Conservation (phyloP, 495 filamentous ascomycete species). For the Articulospora tetracladia region DNA sequence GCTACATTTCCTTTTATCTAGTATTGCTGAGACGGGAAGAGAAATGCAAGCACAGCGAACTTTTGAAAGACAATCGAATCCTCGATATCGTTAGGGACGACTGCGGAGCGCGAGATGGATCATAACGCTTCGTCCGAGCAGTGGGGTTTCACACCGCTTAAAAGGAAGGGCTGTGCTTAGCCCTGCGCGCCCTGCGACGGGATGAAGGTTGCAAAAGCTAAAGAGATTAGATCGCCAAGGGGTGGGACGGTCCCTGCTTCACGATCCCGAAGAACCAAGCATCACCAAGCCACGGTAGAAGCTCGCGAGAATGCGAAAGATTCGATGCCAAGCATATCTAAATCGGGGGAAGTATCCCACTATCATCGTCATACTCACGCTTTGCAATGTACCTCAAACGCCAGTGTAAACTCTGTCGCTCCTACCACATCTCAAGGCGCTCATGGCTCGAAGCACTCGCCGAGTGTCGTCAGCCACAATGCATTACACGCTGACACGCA, state of each 20-base stretch:
- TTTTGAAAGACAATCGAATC: too few species aligned
- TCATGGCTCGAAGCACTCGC: background rate
- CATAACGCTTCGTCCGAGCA: too few species aligned
- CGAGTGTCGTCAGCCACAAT: too few species aligned
- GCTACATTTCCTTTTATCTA: too few species aligned
- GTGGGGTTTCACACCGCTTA: background rate
- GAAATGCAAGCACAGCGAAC: too few species aligned
- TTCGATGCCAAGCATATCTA: constrained; percentile 1
- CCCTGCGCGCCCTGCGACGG: background rate
- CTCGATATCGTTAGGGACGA: too few species aligned
- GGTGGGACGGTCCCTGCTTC: background rate
- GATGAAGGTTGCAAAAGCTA: background rate
- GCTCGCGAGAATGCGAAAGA: background rate
- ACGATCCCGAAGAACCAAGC: background rate
- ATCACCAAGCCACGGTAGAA: constrained; percentile 5
- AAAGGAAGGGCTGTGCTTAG: background rate
- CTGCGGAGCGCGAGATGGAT: too few species aligned
- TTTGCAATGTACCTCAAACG: background rate
- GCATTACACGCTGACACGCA: background rate
- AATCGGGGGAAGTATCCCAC: background rate
- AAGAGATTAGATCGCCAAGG: constrained; percentile 12
- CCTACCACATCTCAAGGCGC: background rate
- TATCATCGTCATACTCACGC: background rate
- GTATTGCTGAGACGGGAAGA: too few species aligned
- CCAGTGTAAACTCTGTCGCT: background rate